A percentile compares a stretch with the other conserved stretches of the same genome.
These are phyloP conservation scores for Trebouxia sp. DNA, from an alignment of 139 green algal genomes.

Conservation along the genomic window DNA sequence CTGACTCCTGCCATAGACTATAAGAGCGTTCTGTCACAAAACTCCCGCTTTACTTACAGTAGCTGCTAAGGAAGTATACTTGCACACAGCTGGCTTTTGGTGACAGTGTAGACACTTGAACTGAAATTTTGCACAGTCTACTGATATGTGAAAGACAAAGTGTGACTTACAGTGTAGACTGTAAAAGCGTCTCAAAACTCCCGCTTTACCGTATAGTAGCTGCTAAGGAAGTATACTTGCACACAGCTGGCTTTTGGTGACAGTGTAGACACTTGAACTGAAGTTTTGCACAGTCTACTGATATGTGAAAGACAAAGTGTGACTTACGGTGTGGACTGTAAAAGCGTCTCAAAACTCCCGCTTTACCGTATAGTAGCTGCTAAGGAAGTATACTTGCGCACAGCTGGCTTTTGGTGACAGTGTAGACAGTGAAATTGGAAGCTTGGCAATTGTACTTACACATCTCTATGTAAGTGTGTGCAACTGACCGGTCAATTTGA, in stretches of 20 bases:
- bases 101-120: background rate
- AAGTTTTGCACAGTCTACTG: background rate
- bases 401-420: slow-evolving; percentile 17
- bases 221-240: background rate
- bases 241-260: slow-evolving; percentile 18
- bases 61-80: slow-evolving; percentile 13
- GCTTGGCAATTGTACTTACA: slow-evolving; percentile 15
- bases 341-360: background rate
- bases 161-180: background rate
- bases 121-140: background rate
- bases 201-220: slow-evolving; percentile 1
- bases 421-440: slow-evolving; percentile 4
- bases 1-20: slow-evolving; percentile 6
- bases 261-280: background rate
- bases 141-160: slow-evolving; percentile 21
- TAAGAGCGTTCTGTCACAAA: slow-evolving; percentile 23
- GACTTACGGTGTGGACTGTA: background rate
- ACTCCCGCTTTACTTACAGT: slow-evolving; percentile 14
- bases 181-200: background rate
- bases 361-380: slow-evolving; percentile 7
- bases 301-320: slow-evolving; percentile 22
- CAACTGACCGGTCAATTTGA: no score
- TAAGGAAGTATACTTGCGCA: background rate
- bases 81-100: slow-evolving; percentile 10
- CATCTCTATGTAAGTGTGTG: slow-evolving; percentile 12